Evolutionary conservation across 768 basidiomycete genomes (phyloP), one percentile per base, ranked within the genome.

Genomic region (Kwoniella sp.): DNA sequence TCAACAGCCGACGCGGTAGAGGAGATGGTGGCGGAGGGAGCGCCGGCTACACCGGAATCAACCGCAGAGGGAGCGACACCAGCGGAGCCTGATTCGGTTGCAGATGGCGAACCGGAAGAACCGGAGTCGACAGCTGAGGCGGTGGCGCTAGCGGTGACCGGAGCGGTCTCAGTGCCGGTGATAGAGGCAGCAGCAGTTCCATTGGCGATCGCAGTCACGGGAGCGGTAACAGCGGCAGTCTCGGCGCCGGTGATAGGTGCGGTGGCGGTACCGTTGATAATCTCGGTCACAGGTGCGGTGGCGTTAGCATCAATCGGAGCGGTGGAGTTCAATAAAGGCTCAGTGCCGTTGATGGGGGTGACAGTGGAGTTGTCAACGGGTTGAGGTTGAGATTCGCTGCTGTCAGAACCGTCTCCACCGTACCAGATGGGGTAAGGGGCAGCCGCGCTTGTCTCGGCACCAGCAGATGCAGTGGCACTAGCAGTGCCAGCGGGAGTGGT

Each of bases 371-470:
- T 47, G 19, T 22, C 6, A 15, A 24, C 59, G 21, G 48, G n/a
- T 1, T 24, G 22, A 37, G 55, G 26, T n/a, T n/a, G n/a, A n/a
- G n/a, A n/a, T n/a, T n/a, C n/a, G 21, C 27, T 25, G 37, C 19
- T 8, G 10, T 58, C 63, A 44, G 8, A 9, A n/a, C 63, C 63
- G 40, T 33, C 36, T 30, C 63, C 63, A 19, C 63, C 63, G 22
- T 65, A 60, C 57, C 58, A 65, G n/a, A 49, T n/a, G 17, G 63
- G 63, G 56, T 48, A 54, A 52, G 51, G 50, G 17, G 46, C 60
- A 13, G 50, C 33, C 33, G 33, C 50, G 36, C 51, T 57, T 10
- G 56, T 29, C 26, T 67, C 68, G 12, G 70, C 36, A 25, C 51
- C 60, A 26, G 27, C 21, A 19, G 57, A 30, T 2, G 64, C 24